phyloP scores from a whole-genome alignment of 2,329 filamentous ascomycete genomes.

The Aspergillus texensis region DNA sequence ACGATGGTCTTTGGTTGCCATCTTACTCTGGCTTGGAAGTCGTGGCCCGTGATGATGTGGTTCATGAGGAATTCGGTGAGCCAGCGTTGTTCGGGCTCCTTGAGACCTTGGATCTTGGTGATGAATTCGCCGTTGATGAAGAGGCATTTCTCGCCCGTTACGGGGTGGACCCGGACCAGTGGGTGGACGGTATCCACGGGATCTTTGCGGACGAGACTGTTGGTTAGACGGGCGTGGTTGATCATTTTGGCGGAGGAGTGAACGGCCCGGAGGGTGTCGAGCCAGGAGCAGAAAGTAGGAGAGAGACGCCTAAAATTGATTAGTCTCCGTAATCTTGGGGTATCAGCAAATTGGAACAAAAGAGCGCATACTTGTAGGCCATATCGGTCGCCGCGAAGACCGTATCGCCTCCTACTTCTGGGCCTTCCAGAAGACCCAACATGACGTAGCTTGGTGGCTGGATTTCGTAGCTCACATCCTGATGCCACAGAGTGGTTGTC shows the following conservation, averaged over 20 bases:
- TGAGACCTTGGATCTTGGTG: slow-evolving; percentile 50
- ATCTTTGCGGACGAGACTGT: slow-evolving; percentile 48
- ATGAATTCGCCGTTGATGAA: slow-evolving; percentile 55
- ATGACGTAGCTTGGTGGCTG: slow-evolving; percentile 53
- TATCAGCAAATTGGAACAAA: not conserved
- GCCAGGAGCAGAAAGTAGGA: slow-evolving; percentile 51
- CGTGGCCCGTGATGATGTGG: slow-evolving; percentile 50
- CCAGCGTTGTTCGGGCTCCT: slow-evolving; percentile 49
- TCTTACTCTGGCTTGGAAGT: slow-evolving; percentile 51
- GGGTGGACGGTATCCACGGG: slow-evolving; percentile 50
- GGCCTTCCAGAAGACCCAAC: slow-evolving; percentile 53
- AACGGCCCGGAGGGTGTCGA: slow-evolving; percentile 38
- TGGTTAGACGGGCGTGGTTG: slow-evolving; percentile 43
- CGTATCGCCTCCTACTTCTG: slow-evolving; percentile 54
- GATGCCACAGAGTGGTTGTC: slow-evolving; percentile 53
- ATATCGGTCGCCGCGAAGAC: slow-evolving; percentile 50
- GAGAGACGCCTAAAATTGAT: slow-evolving; percentile 43
- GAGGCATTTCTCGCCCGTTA: slow-evolving; percentile 52
- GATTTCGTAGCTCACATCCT: slow-evolving; percentile 53
- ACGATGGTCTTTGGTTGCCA: slow-evolving; percentile 56
- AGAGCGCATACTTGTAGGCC: slow-evolving; percentile 45
- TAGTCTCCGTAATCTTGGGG: not conserved
- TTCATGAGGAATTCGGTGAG: slow-evolving; percentile 53
- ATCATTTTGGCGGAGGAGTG: slow-evolving; percentile 51
- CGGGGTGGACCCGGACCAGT: slow-evolving; percentile 51